Base-by-base conservation (phyloP, 306 rosid species). In the Malus orientalis region DNA sequence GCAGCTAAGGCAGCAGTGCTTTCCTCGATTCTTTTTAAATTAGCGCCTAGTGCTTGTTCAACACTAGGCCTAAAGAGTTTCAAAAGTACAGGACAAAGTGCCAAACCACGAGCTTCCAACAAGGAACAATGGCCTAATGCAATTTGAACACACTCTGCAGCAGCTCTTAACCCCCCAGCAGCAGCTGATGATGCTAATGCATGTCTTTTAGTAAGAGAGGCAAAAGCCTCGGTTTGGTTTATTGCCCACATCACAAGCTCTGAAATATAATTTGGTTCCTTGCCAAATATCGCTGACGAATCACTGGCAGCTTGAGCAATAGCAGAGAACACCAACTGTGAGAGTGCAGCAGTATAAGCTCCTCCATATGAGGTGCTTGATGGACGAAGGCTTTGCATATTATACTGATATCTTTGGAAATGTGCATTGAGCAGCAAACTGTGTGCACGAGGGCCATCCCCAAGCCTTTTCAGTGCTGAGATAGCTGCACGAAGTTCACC, bases 71-170 rank as follows among this genome's bases (percentile, higher is more conserved):
- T 88, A 84, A 96, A 96, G 76, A 87, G 96, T 84, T 89, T 96
- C 86, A 96, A 86, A 73, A 96, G 96, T 70, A 96, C 91, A 54
- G 99, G 97, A 84, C 93, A 87, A 61, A 96, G 96, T 51, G 99
- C 91, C 80, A 96, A 88, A 75, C 99, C 99, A 85, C 96, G 97
- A 81, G 86, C 92, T 86, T 96, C 99, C 87, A 96, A 78, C 85
- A 96, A 86, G 66, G 89, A 91, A 84, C 99, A 96, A 84, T 96
- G 99, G 80, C 99, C 98, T 81, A 96, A 80, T 73, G 99, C 99
- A 86, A 96, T 96, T 86, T 96, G 99, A 82, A 96, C 99, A 86
- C 99, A 96, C 87, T 96, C 99, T 5, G 98, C 99, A 22, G 99
- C 98, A 85, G 99, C 99, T 88, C 99, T 87, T 75, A 96, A 85